phyloP scores from a whole-genome alignment of 73 alveolate genomes.

The Paramecium octaurelia region DNA sequence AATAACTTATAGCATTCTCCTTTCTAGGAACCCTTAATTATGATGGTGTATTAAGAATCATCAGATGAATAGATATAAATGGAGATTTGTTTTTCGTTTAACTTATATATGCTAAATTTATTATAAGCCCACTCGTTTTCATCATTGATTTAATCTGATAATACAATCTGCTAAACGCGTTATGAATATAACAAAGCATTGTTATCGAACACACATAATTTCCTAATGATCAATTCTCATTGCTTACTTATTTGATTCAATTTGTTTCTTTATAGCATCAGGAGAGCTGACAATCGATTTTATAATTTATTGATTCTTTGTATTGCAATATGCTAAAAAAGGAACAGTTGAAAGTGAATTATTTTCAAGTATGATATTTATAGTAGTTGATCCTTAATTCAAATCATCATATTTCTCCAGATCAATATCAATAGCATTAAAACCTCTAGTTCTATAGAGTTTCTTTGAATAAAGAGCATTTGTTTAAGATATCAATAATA shows the following conservation, averaged over 20 bases:
- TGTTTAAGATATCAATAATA: not conserved
- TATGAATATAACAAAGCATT: not conserved
- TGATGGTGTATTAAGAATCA: not conserved
- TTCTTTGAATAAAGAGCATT: not conserved
- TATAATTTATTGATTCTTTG: not conserved
- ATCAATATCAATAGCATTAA: not conserved
- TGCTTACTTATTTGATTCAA: not conserved
- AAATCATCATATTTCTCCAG: not conserved
- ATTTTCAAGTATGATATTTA: not conserved
- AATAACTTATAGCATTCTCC: slow-evolving; percentile 3
- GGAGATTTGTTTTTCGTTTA: not conserved
- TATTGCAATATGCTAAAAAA: not conserved
- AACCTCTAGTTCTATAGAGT: not conserved
- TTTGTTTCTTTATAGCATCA: not conserved
- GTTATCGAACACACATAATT: not conserved
- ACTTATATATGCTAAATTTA: not conserved
- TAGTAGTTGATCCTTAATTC: not conserved
- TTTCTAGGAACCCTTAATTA: not conserved
- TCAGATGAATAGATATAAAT: not conserved
- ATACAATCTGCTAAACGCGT: not conserved
- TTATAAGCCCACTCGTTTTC: not conserved
- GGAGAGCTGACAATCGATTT: not conserved
- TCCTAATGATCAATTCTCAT: not conserved
- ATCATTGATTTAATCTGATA: not conserved
- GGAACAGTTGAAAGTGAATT: not conserved